A percentile compares a stretch with the other conserved stretches of the same genome.
Conservation (phyloP, 164 flowering plant genomes). For the Dillenia turbinata region DNA sequence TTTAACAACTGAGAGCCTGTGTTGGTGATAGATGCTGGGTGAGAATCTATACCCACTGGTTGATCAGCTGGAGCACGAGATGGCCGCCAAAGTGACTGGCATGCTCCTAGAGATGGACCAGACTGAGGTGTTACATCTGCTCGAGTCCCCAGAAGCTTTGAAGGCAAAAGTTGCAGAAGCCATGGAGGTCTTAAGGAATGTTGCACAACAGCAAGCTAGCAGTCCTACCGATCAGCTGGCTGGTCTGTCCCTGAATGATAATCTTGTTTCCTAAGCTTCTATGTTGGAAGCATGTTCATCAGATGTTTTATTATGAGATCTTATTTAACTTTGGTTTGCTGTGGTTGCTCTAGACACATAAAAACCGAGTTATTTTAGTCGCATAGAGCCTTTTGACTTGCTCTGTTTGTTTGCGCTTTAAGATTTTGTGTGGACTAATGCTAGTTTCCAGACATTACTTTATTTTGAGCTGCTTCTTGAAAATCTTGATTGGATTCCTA, state of each 20-base stretch:
- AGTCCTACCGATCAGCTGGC: conserved; percentile 56
- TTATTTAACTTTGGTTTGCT: too few relatives aligned
- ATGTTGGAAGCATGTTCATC: too few relatives aligned
- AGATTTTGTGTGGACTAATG: too few relatives aligned
- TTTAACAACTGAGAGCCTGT: not conserved
- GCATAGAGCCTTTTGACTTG: too few relatives aligned
- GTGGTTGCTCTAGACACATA: too few relatives aligned
- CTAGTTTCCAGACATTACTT: too few relatives aligned
- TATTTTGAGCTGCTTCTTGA: too few relatives aligned
- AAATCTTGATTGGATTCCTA: too few relatives aligned
- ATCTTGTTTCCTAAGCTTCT: conserved; percentile 31
- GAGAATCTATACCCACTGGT: conserved; percentile 75
- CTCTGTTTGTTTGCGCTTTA: too few relatives aligned
- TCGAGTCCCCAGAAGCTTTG: conserved; percentile 80
- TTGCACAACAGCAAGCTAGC: conserved; percentile 42
- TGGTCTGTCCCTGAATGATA: conserved; percentile 50
- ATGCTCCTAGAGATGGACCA: conserved; percentile 94
- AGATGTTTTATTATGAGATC: too few relatives aligned
- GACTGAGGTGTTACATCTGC: conserved; percentile 71
- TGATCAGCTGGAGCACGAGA: conserved; percentile 66
- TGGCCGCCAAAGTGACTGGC: conserved; percentile 81
- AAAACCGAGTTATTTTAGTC: too few relatives aligned
- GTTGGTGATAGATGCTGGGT: conserved; percentile 55
- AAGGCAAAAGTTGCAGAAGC: conserved; percentile 79
- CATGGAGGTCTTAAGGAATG: conserved; percentile 68